Percentiles rank a stretch among this genome's conserved stretches.
Conservation (phyloP, 2,329 filamentous ascomycete species). For the Colletotrichum cuscutae region DNA sequence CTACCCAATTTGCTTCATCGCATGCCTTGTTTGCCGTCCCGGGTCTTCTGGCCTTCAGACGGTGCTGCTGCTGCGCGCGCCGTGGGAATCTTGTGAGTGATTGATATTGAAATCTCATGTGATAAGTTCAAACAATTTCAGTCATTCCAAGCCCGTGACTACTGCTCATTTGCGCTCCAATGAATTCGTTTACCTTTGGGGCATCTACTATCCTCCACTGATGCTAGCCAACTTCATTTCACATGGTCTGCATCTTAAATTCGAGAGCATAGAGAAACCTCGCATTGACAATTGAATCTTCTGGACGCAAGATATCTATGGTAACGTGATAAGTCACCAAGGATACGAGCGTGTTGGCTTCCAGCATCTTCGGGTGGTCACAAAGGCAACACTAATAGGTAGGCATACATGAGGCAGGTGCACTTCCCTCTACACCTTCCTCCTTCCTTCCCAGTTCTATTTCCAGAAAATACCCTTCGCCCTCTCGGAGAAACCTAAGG, state of each 20-base stretch:
- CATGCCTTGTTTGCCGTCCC: not conserved
- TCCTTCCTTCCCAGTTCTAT: not conserved
- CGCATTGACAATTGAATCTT: not conserved
- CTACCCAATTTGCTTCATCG: not conserved
- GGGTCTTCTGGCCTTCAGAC: not conserved
- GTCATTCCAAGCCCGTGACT: not conserved
- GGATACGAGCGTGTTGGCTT: not conserved
- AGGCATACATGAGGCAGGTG: not conserved
- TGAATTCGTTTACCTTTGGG: not conserved
- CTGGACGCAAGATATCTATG: not conserved
- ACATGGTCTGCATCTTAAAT: no score
- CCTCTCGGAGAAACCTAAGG: not conserved
- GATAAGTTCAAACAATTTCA: rapidly evolving
- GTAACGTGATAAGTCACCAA: no score
- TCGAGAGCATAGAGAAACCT: not conserved
- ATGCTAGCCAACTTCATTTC: no score
- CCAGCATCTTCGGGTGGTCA: not conserved
- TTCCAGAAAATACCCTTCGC: not conserved
- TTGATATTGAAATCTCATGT: not conserved
- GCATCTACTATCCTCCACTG: no score
- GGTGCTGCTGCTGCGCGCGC: not conserved
- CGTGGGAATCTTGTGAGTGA: not conserved
- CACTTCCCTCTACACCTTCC: not conserved
- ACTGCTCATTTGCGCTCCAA: rapidly evolving
- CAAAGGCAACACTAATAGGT: not conserved